Evolutionary conservation across 345 rosid species (phyloP).

Genomic region (Syzygium aromaticum): DNA sequence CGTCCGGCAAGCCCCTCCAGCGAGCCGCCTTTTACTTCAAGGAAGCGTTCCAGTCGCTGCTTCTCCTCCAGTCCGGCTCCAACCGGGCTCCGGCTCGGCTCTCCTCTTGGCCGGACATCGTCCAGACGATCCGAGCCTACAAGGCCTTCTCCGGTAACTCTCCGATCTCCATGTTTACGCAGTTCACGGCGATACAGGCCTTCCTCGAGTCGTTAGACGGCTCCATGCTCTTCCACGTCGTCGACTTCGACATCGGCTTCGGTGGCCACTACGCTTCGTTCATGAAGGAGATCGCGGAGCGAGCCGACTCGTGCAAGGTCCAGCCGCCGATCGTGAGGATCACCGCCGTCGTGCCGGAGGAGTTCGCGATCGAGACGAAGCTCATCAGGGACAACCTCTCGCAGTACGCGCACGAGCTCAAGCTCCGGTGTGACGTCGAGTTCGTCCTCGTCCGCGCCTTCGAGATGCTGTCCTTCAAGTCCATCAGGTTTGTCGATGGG

Average conservation of each 20-base stretch:
- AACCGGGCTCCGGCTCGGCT: conserved; percentile 25
- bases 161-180: conserved; percentile 87
- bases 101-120: conserved; percentile 61
- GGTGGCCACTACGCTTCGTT: conserved; percentile 93
- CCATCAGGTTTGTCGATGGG: conserved; percentile 60
- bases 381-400: conserved; percentile 64
- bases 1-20: conserved; percentile 67
- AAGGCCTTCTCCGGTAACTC: conserved; percentile 67
- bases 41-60: conserved; percentile 64
- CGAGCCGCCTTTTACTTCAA: conserved; percentile 87
- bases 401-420: conserved; percentile 77
- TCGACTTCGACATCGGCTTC: conserved; percentile 88
- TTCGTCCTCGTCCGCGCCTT: conserved; percentile 60
- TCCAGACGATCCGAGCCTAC: conserved; percentile 63
- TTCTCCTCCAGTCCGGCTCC: conserved; percentile 29
- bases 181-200: conserved; percentile 83
- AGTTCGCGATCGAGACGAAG: conserved; percentile 50
- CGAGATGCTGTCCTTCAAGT: conserved; percentile 64
- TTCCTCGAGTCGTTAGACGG: conserved; percentile 64
- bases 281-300: conserved; percentile 69
- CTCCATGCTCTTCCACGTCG: conserved; percentile 53
- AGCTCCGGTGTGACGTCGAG: conserved; percentile 64
- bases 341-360: conserved; percentile 79
- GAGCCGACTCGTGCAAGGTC: conserved; percentile 16
- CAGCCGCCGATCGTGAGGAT: conserved; percentile 46